phyloP scores from a whole-genome alignment of 1,284 basidiomycete species.

The Tilletia horrida region DNA sequence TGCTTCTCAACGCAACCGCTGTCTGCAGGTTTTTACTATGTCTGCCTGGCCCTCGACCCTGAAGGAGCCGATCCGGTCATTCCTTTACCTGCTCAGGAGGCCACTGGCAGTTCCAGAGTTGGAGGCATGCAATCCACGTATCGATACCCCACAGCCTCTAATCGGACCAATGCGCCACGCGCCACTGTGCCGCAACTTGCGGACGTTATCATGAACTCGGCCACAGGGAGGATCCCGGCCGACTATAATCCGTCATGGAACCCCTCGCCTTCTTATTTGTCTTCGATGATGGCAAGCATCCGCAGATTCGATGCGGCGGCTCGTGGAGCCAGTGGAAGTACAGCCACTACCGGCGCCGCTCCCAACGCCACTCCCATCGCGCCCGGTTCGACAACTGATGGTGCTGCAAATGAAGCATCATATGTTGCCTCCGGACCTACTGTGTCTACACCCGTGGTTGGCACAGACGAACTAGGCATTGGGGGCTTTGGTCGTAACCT shows the following conservation, averaged over 20 bases:
- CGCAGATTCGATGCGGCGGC: background rate
- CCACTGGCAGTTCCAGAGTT: conserved; percentile 17
- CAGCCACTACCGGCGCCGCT: background rate
- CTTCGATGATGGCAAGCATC: background rate
- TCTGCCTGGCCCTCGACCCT: conserved; percentile 68
- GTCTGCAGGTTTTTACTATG: conserved; percentile 67
- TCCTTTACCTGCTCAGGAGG: background rate
- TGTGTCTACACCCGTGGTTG: background rate
- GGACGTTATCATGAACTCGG: conserved; percentile 20
- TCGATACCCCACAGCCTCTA: background rate
- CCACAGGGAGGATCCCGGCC: background rate
- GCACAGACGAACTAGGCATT: background rate
- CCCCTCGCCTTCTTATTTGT: background rate
- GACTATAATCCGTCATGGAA: conserved; percentile 6
- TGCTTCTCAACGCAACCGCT: conserved; percentile 20
- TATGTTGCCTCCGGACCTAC: background rate
- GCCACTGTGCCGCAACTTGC: conserved; percentile 20
- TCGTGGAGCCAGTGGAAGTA: background rate
- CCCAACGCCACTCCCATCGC: no score
- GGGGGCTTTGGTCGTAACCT: background rate
- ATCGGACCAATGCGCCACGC: background rate
- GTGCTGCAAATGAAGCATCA: background rate
- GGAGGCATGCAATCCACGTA: background rate
- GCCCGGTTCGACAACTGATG: no score
- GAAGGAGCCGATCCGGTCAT: conserved; percentile 4